Percentiles rank a stretch among this genome's conserved stretches.
Conservation (phyloP, 257 asterid species). For the Solanum chiquidenum region DNA sequence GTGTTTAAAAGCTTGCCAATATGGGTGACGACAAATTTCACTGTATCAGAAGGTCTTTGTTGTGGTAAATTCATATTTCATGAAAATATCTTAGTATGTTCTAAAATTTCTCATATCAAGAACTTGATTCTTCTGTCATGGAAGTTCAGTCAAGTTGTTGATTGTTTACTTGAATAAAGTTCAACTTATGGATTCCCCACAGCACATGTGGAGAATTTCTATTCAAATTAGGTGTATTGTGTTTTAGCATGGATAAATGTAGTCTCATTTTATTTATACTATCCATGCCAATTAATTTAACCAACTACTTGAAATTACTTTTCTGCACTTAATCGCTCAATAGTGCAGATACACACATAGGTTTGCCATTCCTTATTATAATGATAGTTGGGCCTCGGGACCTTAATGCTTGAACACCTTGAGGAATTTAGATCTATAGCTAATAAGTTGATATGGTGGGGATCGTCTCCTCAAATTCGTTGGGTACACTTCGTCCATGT, state of each 20-base stretch:
- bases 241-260: neutral
- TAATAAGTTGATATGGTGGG: neutral
- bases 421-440: neutral
- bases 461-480: neutral
- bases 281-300: neutral
- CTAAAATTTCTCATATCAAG: neutral
- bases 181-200: neutral
- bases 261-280: neutral
- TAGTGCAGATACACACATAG: neutral
- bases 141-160: neutral
- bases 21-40: conserved; percentile 17
- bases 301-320: neutral
- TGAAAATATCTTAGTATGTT: neutral
- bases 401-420: neutral
- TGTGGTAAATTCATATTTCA: conserved; percentile 38
- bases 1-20: conserved; percentile 43
- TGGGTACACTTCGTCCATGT: neutral
- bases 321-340: neutral
- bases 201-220: neutral
- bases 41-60: conserved; percentile 29
- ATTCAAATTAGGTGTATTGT: neutral
- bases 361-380: neutral
- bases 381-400: neutral
- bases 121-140: neutral
- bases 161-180: neutral